These are phyloP conservation scores for Cryptosporidium andersoni DNA, from an alignment of 169 alveolate genomes.

Conservation along the genomic window DNA sequence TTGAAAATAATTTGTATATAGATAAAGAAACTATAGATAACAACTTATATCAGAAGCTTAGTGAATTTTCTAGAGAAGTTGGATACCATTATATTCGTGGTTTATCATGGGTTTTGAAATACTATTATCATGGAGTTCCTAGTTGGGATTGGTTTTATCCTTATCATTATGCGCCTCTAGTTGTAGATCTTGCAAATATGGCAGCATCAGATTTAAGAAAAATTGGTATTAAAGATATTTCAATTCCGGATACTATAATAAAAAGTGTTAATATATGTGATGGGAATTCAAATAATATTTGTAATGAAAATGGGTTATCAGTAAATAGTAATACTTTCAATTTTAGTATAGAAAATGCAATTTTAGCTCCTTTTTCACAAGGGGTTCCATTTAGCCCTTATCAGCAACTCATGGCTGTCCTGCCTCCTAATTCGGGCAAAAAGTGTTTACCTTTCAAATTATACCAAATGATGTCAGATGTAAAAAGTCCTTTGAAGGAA, in stretches of 20 bases:
- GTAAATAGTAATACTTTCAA: no score
- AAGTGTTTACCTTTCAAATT: constrained; percentile 88
- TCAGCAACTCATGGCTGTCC: constrained; percentile 94
- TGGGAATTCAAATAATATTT: no score
- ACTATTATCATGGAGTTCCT: constrained; percentile 92
- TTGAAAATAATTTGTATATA: constrained; percentile 1
- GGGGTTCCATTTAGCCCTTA: constrained; percentile 95
- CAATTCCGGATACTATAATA: constrained; percentile 9
- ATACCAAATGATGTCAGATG: constrained; percentile 77
- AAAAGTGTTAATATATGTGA: no score
- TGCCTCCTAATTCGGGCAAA: constrained; percentile 94
- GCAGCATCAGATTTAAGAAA: not conserved
- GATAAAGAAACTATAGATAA: not conserved
- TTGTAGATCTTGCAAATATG: constrained; percentile 83
- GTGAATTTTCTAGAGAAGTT: constrained; percentile 26
- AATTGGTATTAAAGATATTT: constrained; percentile 14
- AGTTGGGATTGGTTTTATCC: constrained; percentile 99
- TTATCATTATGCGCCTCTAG: constrained; percentile 98
- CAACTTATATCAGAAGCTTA: not conserved
- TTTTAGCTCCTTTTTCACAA: constrained; percentile 73
- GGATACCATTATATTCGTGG: constrained; percentile 92
- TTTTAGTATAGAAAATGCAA: constrained; percentile 54
- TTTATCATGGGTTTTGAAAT: constrained; percentile 92
- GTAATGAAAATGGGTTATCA: no score
- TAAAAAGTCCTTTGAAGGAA: constrained; percentile 79